Evolutionary conservation across 2,329 filamentous ascomycete genomes (phyloP), one percentile per base, ranked within the genome.

Genomic region (Trichoderma endophyticum): DNA sequence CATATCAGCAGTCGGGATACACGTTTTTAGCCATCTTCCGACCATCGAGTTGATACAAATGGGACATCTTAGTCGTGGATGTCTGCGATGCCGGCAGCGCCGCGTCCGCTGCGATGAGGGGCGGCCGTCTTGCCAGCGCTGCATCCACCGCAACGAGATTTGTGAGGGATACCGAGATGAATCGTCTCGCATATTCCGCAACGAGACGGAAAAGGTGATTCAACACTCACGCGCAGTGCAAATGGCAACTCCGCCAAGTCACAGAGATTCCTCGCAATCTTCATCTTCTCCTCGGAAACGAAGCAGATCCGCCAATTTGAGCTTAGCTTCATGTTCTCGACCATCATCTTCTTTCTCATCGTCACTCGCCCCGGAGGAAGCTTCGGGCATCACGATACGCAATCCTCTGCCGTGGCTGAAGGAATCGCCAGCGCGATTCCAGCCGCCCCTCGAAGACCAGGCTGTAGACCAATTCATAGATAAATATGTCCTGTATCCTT

Each of bases 111-210:
- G 81, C 59, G 82, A 83, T 63, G 74, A 80, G 43, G 76, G 76
- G 1, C 78, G 77, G 2, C 82, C 81, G 7, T 76, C 77, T 3
- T 83, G 82, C 43, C 77, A 78, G 36, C 80, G 81, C 39, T 83
- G 82, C 59, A 73, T 82, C 56, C 76, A 78, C 18, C 82, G 81
- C 56, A 77, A 78, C 39, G 82, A 83, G 69, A 64, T 79, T 9
- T 83, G 82, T 67, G 77, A 80, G 32, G 81, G 81, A 12, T 83
- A 83, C 72, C 76, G 81, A 34, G 82, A 83, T 24, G 80, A 83
- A 32, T 71, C 75, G 8, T 77, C 78, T n/a, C 75, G 83, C 21
- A 75, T 82, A 32, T 83, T 83, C 68, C 78, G 81, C 3, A 73
- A 82, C 63, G 80, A 83, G 73, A 82, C 80, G 0, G 70, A 76